Base-by-base conservation (phyloP, 805 yeast genomes). In the Candida mattraensis region DNA sequence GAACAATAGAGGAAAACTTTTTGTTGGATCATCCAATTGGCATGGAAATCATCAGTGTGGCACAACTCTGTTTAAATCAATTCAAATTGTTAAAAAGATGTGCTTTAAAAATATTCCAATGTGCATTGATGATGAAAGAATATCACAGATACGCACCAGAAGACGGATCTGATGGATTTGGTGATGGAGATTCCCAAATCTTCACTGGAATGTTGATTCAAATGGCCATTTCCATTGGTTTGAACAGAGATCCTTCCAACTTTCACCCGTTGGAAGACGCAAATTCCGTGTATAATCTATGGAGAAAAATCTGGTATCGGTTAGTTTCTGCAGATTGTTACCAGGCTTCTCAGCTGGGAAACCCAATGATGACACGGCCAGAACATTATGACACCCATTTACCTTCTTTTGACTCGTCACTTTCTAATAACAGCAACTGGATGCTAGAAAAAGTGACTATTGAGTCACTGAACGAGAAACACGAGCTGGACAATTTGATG, bases 201-300 rank as follows among this genome's bases (percentile, higher is more conserved):
- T 70, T 74, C 35, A 54, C 72, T 10, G 77, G 81, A 1, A 68
- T 77, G 58, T 63, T 79, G 19, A 59, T 79, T 11, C 86, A 80
- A 49, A 78, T 82, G 83, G 85, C 82, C 0, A 67, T 75, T 35
- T 69, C 81, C 24, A 68, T 81, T 44, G 89, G 88, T 0, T 52
- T 82, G 17, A 80, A 82, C 52, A 66, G 87, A 47, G 88, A 82
- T 44, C 87, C 88, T 0, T 70, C 67, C 29, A 63, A 64, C 24
- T 76, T 76, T 46, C 54, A 52, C n/a, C 5, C 37, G 1, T n/a
- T 29, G 7, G 24, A 35, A 2, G 30, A 37, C 7, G 24, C 35
- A 5, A 36, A 42, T 11, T 62, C 51, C 35, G 37, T 49, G 10
- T 64, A 68, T 18, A 72, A 75, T 43, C 48, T 78, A 3, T 68